These are phyloP conservation scores for Fistulifera solaris DNA, from an alignment of 108 stramenopile species.

Conservation along the genomic window DNA sequence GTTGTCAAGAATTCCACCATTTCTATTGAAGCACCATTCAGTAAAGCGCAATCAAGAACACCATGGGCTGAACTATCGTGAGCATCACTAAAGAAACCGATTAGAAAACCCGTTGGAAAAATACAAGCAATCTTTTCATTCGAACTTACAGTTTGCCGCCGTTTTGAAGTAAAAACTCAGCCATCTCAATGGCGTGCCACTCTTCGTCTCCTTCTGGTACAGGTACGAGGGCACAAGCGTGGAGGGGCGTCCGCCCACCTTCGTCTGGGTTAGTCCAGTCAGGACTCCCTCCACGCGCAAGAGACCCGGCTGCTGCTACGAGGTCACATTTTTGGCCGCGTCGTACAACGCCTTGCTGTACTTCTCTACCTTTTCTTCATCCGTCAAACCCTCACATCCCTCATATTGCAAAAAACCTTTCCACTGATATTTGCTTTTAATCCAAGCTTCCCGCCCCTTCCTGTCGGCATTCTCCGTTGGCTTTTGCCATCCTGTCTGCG, in stretches of 20 bases:
- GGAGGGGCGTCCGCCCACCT: conserved; percentile 48
- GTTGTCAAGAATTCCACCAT: conserved; percentile 71
- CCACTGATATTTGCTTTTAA: conserved; percentile 82
- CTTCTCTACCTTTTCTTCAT: conserved; percentile 47
- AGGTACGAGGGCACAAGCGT: conserved; percentile 45
- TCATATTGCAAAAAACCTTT: conserved; percentile 69
- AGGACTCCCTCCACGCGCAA: conserved; percentile 72
- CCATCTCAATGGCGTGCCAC: conserved; percentile 68
- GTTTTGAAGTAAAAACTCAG: conserved; percentile 71
- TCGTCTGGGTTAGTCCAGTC: conserved; percentile 57
- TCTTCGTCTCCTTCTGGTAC: conserved; percentile 16
- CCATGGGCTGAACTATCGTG: conserved; percentile 44
- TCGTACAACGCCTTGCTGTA: conserved; percentile 53
- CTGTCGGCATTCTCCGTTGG: conserved; percentile 38
- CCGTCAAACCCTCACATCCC: conserved; percentile 37
- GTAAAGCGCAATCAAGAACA: conserved; percentile 57
- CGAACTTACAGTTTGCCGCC: conserved; percentile 70
- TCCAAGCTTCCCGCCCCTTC: conserved; percentile 76
- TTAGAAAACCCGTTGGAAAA: conserved; percentile 58
- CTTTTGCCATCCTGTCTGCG: conserved; percentile 78
- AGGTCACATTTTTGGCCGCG: conserved; percentile 55
- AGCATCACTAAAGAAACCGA: too few species aligned
- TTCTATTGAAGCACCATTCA: conserved; percentile 48
- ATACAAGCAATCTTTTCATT: conserved; percentile 20
- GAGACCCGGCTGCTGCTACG: conserved; percentile 38